These are phyloP conservation scores for Ophiosphaerella narmari DNA, from an alignment of 2,329 filamentous ascomycete species.

Conservation along the genomic window DNA sequence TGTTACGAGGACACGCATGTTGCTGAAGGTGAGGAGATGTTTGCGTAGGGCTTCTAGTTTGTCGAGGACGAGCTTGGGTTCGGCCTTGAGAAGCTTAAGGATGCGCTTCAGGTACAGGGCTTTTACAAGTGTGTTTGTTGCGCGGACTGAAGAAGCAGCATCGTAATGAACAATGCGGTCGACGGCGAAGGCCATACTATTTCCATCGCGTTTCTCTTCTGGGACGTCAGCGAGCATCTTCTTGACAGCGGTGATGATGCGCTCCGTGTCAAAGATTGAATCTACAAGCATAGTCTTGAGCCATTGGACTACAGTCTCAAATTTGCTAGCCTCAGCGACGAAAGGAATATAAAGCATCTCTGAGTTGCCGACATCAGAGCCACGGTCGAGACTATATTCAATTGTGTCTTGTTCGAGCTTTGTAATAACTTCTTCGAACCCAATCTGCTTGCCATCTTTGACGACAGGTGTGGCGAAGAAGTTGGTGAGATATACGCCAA, in stretches of 20 bases:
- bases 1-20: constrained; percentile 83
- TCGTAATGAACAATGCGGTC: constrained; percentile 80
- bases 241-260: constrained; percentile 66
- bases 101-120: constrained; percentile 85
- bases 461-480: constrained; percentile 93
- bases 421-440: constrained; percentile 91
- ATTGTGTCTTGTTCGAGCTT: constrained; percentile 91
- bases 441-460: constrained; percentile 73
- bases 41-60: constrained; percentile 78
- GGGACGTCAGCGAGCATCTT: constrained; percentile 92
- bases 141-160: constrained; percentile 75
- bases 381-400: constrained; percentile 74
- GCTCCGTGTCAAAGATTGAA: constrained; percentile 78
- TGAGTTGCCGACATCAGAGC: constrained; percentile 71
- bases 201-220: constrained; percentile 85
- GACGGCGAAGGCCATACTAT: constrained; percentile 64
- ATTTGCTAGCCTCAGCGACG: constrained; percentile 87
- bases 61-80: constrained; percentile 73
- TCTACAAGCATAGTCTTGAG: constrained; percentile 85
- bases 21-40: constrained; percentile 79
- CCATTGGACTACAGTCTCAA: constrained; percentile 80
- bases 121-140: constrained; percentile 82
- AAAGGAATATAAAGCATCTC: constrained; percentile 84
- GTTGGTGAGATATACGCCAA: constrained; percentile 84
- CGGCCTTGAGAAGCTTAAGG: constrained; percentile 76